phyloP scores from a whole-genome alignment of 805 yeast species.

The Saturnispora diversa region DNA sequence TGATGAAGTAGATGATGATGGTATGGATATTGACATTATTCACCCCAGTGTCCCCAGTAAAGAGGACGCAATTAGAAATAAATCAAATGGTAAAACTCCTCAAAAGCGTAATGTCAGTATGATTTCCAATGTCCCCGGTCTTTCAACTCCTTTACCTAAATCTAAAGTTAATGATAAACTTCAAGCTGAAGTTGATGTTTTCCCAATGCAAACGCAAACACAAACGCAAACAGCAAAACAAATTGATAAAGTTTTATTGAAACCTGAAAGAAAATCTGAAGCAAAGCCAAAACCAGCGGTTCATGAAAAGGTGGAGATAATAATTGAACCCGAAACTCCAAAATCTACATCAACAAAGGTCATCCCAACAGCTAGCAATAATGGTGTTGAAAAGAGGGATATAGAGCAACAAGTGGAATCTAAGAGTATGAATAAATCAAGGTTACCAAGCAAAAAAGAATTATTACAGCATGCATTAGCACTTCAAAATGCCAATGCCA shows the following conservation, averaged over 20 bases:
- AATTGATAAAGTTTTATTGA: too few relatives aligned
- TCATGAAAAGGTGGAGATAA: background rate
- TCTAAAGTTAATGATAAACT: conserved; percentile 1
- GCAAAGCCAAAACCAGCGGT: background rate
- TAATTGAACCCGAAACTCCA: conserved; percentile 5
- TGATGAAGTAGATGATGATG: conserved; percentile 17
- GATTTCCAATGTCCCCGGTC: conserved; percentile 8
- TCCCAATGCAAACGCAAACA: background rate
- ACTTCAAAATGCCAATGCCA: conserved; percentile 1
- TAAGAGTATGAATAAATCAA: conserved; percentile 2
- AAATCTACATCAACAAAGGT: too few relatives aligned
- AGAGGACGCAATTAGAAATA: conserved; percentile 21
- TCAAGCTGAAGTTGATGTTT: background rate
- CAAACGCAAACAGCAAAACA: background rate
- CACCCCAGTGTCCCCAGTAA: conserved; percentile 29
- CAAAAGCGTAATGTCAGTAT: conserved; percentile 17
- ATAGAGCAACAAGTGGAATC: background rate
- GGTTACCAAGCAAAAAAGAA: conserved; percentile 8
- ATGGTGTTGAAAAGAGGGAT: too few relatives aligned
- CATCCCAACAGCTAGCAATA: too few relatives aligned
- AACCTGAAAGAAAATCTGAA: background rate
- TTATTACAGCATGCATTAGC: conserved; percentile 1
- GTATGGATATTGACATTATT: conserved; percentile 13
- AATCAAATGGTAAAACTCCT: conserved; percentile 23
- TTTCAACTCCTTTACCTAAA: conserved; percentile 5